Conservation (phyloP, 1,284 basidiomycete species). For the Veloporphyrellus conicus region DNA sequence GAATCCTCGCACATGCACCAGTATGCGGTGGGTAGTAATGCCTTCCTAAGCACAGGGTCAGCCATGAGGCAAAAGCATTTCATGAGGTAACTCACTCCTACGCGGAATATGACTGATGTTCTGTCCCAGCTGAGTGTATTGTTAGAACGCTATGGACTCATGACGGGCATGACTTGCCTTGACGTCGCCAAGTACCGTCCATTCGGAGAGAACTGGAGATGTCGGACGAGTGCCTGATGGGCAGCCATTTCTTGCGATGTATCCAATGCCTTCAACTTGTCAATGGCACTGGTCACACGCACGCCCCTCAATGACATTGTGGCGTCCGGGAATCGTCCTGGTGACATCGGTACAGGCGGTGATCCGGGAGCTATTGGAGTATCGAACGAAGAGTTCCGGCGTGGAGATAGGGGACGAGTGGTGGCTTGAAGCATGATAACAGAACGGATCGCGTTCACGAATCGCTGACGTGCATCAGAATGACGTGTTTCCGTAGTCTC, state of each 20-base stretch:
- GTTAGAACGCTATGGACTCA: constrained; percentile 6
- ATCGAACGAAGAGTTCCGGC: constrained; percentile 30
- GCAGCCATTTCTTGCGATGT: constrained; percentile 49
- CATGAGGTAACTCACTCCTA: constrained; percentile 46
- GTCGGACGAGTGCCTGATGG: constrained; percentile 37
- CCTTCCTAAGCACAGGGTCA: constrained; percentile 43
- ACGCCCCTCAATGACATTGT: constrained; percentile 46
- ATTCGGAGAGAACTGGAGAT: constrained; percentile 41
- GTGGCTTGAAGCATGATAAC: constrained; percentile 46
- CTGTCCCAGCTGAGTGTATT: constrained; percentile 60
- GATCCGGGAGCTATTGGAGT: constrained; percentile 27
- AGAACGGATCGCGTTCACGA: constrained; percentile 43
- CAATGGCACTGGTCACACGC: constrained; percentile 52
- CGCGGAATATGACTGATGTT: constrained; percentile 69
- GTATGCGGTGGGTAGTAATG: constrained; percentile 56
- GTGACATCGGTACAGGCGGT: constrained; percentile 28
- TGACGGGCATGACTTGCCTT: constrained; percentile 18
- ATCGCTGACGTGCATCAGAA: constrained; percentile 35
- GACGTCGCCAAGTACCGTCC: constrained; percentile 39
- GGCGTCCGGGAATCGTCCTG: constrained; percentile 37
- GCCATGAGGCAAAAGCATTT: constrained; percentile 8
- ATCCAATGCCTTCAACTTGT: constrained; percentile 54
- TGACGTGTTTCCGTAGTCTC: constrained; percentile 24
- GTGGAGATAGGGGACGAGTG: constrained; percentile 31
- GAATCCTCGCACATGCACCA: constrained; percentile 71